Base-by-base conservation (phyloP, 2,329 filamentous ascomycete species). In the Alternaria novae-zelandiae region DNA sequence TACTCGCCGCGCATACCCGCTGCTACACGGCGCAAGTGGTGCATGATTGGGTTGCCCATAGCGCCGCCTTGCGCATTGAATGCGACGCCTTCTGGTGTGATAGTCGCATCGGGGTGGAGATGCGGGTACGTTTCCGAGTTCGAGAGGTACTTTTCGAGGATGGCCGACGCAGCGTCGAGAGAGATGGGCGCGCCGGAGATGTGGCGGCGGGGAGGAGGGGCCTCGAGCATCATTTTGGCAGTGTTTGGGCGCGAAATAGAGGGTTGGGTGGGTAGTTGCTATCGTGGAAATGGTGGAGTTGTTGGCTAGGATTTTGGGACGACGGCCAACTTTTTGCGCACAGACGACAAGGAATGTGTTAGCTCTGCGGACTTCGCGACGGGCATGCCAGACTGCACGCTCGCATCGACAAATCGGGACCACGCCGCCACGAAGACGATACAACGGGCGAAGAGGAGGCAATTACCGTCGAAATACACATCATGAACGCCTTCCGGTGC, bases 21-120 rank as follows among this genome's bases (percentile, higher is more conserved):
- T 65, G 85, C 84, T 9, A 88, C 83, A 51, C 86, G 81, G 41
- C 82, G 79, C 49, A 88, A 73, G 69, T 87, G 85, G 71, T 86
- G 84, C 56, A 88, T 78, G 13, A 82, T 79, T n/a, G 86, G 78
- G 8, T 83, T 82, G 46, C 84, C 83, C 17, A 69, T 72, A 0
- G 82, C 78, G 2, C 83, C 83, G 51, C 79, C 78, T 50, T 81
- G 74, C 15, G 82, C 77, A 21, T 78, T 76, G 70, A 82, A 83
- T 12, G 74, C 73, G 7, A 84, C 78, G 47, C 83, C 83, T 23
- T 76, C 76, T 10, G 79, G 73, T 15, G 77, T 81, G 45, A 85
- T 79, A 51, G 82, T 74, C 43, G 82, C 80, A 63, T 85, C 83
- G 0, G 84, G 84, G 70, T 86, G 84, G 8, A 85, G 77, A 70